Evolutionary conservation across 192 early-diverging fungal genomes (phyloP).

Genomic region (Coemansia sp.): DNA sequence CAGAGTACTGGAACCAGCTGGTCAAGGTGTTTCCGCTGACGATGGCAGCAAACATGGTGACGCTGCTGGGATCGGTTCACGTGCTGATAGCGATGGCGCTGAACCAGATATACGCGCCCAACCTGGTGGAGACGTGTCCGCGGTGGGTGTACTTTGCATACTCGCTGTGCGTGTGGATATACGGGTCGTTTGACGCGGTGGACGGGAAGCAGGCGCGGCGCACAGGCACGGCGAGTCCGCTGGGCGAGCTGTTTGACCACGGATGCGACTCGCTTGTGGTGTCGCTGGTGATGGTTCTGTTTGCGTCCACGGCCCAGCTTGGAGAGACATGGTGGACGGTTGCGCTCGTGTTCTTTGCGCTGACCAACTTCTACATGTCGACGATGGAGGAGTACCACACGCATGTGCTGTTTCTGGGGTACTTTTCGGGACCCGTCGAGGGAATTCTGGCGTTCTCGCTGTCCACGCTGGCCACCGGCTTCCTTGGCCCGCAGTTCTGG

Average conservation of each 20-base stretch:
- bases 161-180: conserved; percentile 78
- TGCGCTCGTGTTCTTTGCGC: conserved; percentile 58
- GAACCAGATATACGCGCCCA: conserved; percentile 72
- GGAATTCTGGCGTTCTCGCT: conserved; percentile 73
- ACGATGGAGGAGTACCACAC: conserved; percentile 97
- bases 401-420: conserved; percentile 76
- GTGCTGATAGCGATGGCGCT: conserved; percentile 72
- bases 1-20: conserved; percentile 84
- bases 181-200: conserved; percentile 89
- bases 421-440: conserved; percentile 90
- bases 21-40: conserved; percentile 82
- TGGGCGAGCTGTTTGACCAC: conserved; percentile 97
- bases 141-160: conserved; percentile 81
- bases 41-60: conserved; percentile 91
- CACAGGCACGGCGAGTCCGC: conserved; percentile 80
- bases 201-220: conserved; percentile 95
- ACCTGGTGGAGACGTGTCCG: conserved; percentile 69
- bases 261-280: conserved; percentile 76
- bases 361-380: conserved; percentile 86
- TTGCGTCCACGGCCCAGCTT: conserved; percentile 64
- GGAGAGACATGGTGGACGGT: conserved; percentile 74
- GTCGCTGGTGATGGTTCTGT: conserved; percentile 60
- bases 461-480: conserved; percentile 62
- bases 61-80: conserved; percentile 79
- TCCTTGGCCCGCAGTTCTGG: conserved; percentile 60